Conservation (phyloP, 202 grass and related monocot species). For the Musa balbisiana region DNA sequence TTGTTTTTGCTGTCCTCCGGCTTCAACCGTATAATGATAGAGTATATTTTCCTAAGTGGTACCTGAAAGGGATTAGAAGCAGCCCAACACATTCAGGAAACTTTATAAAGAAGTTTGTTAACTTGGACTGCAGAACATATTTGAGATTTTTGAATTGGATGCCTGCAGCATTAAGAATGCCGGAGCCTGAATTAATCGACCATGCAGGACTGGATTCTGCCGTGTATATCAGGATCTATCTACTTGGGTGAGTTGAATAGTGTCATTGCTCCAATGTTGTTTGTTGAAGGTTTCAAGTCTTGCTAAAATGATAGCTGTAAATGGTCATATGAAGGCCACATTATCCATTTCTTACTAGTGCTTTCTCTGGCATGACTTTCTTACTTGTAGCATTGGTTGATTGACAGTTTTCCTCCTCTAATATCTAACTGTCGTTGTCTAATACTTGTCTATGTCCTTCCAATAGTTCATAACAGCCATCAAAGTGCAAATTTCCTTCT, state of each 20-base stretch:
- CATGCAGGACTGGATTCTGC: slow-evolving; percentile 84
- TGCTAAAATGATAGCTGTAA: background rate
- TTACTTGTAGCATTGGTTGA: no score
- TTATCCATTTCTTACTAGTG: background rate
- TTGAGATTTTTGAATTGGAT: slow-evolving; percentile 90
- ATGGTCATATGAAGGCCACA: background rate
- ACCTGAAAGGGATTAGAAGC: slow-evolving; percentile 83
- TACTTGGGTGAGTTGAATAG: slow-evolving; percentile 61
- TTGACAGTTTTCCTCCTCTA: no score
- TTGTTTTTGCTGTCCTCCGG: slow-evolving; percentile 71
- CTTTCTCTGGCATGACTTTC: no score
- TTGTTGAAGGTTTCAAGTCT: background rate
- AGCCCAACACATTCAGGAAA: slow-evolving; percentile 46
- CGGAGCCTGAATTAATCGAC: slow-evolving; percentile 70
- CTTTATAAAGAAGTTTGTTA: slow-evolving; percentile 63
- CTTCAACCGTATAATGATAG: slow-evolving; percentile 87
- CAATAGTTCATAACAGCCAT: no score
- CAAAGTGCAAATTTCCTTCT: background rate
- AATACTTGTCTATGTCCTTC: no score
- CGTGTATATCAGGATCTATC: slow-evolving; percentile 80
- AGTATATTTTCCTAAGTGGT: slow-evolving; percentile 96
- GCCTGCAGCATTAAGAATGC: slow-evolving; percentile 89
- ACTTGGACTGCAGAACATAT: slow-evolving; percentile 64
- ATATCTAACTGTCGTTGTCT: no score
- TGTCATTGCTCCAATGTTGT: background rate